Conservation (phyloP, 345 rosid species). For the Citrus trifoliata region DNA sequence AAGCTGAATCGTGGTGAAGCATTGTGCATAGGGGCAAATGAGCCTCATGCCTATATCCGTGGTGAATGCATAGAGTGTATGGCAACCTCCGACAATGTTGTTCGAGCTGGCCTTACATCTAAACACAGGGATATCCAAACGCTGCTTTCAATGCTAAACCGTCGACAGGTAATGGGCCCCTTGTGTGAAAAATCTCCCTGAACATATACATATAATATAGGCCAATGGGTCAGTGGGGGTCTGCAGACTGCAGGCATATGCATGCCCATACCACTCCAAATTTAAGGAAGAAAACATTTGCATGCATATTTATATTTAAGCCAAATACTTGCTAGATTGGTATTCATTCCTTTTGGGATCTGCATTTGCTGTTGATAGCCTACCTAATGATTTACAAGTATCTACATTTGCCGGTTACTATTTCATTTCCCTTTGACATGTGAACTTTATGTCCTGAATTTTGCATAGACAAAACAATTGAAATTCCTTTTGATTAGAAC, state of each 20-base stretch:
- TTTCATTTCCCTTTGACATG: not conserved
- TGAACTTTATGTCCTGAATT: not conserved
- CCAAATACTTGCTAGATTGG: not conserved
- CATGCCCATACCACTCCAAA: not conserved
- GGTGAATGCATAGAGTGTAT: conserved; percentile 43
- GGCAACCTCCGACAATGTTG: conserved; percentile 46
- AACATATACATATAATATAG: not conserved
- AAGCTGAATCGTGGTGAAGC: conserved; percentile 43
- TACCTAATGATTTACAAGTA: not conserved
- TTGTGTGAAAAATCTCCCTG: not conserved
- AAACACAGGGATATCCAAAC: conserved; percentile 34
- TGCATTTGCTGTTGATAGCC: not conserved
- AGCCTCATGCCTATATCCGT: conserved; percentile 35
- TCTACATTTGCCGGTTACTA: too few relatives aligned
- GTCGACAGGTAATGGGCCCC: conserved; percentile 22
- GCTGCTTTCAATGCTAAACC: conserved; percentile 36
- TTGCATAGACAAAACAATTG: not conserved
- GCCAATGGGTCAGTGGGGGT: not conserved
- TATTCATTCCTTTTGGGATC: not conserved
- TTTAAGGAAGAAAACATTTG: not conserved
- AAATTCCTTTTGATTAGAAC: not conserved
- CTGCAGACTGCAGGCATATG: not conserved
- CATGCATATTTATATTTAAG: not conserved
- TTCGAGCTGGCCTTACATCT: conserved; percentile 46
- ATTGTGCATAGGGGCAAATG: conserved; percentile 37